Base-by-base conservation (phyloP, 2,329 filamentous ascomycete genomes). In the Microsporum ferrugineum region DNA sequence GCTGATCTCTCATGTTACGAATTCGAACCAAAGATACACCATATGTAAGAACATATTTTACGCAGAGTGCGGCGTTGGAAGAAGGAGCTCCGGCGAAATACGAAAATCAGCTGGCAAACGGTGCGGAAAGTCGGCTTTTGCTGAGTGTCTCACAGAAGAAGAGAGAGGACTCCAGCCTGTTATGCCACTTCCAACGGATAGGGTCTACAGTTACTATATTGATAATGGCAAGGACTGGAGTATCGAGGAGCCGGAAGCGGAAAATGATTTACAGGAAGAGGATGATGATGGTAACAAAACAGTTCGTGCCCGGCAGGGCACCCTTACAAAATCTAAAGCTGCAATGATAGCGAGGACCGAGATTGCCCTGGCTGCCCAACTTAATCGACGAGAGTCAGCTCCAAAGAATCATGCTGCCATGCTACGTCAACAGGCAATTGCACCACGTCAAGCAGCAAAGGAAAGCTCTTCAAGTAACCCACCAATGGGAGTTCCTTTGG, bases 121-220 rank as follows among this genome's bases (percentile, higher is more conserved):
- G 57, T 73, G 73, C 45, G 73, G 73, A 0, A 77, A 78, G 60
- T 77, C 77, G 14, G 73, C 77, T 0, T 76, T 74, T 63, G 73
- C 77, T 17, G 77, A 79, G 66, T 78, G 77, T 59, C 68, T 75
- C 38, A 68, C 69, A 0, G 78, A 80, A 65, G 77, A 79, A 64
- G 71, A 75, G 12, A 72, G 71, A 60, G 76, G 76, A 2, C 70
- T 77, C 55, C 74, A 76, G 51, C 78, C 78, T 0, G 63, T 75
- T 1, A 74, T 80, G 53, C 78, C 78, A 3, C 65, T 80, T 27
- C 75, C 78, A 0, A 65, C 69, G 23, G 76, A 78, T 60, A 71
- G 74, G 45, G 74, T 80, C 6, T 80, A 80, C 66, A 72, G 69
- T 64, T 76, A 75, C 64, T 75, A 76, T 49, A 71, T 72, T 60